Conservation (phyloP, 1,284 basidiomycete genomes). For the Sphaerobolus stellatus region DNA sequence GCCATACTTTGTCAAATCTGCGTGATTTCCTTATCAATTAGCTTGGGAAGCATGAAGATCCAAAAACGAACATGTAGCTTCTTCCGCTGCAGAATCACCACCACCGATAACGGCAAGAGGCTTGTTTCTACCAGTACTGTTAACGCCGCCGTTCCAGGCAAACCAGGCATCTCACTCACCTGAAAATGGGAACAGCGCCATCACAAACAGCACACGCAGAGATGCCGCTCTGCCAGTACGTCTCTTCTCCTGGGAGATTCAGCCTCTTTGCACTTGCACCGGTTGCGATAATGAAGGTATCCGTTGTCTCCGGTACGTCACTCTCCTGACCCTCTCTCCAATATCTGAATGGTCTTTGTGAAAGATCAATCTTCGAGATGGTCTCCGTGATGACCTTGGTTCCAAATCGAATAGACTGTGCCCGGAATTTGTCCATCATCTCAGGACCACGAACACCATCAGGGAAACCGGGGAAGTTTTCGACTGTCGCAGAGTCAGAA, state of each 20-base stretch:
- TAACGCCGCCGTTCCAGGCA: too few species aligned
- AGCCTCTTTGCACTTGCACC: conserved; percentile 95
- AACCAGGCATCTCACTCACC: too few species aligned
- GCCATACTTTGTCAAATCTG: conserved; percentile 92
- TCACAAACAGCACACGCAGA: conserved; percentile 98
- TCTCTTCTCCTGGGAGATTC: conserved; percentile 88
- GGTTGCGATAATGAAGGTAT: conserved; percentile 94
- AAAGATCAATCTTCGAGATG: conserved; percentile 92
- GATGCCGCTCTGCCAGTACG: conserved; percentile 98
- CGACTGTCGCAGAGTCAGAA: conserved; percentile 51
- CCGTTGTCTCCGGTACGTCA: conserved; percentile 87
- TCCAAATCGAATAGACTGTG: conserved; percentile 89
- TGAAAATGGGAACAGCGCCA: conserved; percentile 98
- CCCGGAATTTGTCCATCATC: conserved; percentile 99
- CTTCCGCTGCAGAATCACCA: conserved; percentile 97
- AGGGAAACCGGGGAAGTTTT: conserved; percentile 98
- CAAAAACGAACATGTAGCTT: conserved; percentile 82
- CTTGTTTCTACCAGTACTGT: too few species aligned
- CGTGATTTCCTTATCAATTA: too few species aligned
- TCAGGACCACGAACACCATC: conserved; percentile 94
- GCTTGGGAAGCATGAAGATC: too few species aligned
- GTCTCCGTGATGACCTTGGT: conserved; percentile 97
- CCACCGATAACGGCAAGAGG: conserved; percentile 96
- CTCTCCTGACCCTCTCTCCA: conserved; percentile 93
- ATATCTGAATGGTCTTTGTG: conserved; percentile 92